Percentiles rank a stretch among this genome's conserved stretches.
Evolutionary conservation across 306 rosid species (phyloP).

Genomic region (Abrus pulchellus): DNA sequence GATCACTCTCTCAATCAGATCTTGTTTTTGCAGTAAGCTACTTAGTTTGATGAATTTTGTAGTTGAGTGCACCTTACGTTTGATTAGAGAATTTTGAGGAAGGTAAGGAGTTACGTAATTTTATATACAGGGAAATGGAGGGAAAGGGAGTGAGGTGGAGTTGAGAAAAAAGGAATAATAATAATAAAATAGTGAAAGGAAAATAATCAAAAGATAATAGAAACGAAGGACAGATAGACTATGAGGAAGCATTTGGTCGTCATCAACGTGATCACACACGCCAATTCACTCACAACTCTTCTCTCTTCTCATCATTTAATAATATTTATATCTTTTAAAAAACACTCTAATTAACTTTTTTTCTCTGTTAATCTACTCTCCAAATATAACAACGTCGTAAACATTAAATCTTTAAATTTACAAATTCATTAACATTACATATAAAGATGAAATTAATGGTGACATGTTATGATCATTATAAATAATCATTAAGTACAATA

Average conservation of each 20-base stretch:
- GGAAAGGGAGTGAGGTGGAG: conserved; percentile 30
- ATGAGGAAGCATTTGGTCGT: conserved; percentile 45
- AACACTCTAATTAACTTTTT: too few species aligned
- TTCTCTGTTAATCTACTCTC: too few species aligned
- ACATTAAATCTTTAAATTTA: too few species aligned
- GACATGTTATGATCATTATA: too few species aligned
- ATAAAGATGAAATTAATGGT: too few species aligned
- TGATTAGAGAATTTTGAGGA: conserved; percentile 25
- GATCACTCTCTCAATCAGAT: not conserved
- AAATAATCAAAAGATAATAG: conserved; percentile 33
- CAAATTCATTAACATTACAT: too few species aligned
- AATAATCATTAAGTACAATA: too few species aligned
- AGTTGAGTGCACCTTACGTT: conserved; percentile 6
- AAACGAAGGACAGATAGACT: conserved; percentile 62
- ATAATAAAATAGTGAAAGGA: conserved; percentile 25
- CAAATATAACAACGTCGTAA: too few species aligned
- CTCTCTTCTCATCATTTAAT: too few species aligned
- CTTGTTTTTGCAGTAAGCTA: not conserved
- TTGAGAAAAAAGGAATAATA: conserved; percentile 12
- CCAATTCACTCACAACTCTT: not conserved
- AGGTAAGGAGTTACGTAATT: conserved; percentile 8
- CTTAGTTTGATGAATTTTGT: not conserved
- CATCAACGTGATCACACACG: conserved; percentile 66
- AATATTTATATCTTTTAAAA: too few species aligned
- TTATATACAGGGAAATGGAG: conserved; percentile 27